Evolutionary conservation across 2,329 filamentous ascomycete genomes (phyloP), one percentile per base, ranked within the genome.

Genomic region (Xylariaceae sp.): DNA sequence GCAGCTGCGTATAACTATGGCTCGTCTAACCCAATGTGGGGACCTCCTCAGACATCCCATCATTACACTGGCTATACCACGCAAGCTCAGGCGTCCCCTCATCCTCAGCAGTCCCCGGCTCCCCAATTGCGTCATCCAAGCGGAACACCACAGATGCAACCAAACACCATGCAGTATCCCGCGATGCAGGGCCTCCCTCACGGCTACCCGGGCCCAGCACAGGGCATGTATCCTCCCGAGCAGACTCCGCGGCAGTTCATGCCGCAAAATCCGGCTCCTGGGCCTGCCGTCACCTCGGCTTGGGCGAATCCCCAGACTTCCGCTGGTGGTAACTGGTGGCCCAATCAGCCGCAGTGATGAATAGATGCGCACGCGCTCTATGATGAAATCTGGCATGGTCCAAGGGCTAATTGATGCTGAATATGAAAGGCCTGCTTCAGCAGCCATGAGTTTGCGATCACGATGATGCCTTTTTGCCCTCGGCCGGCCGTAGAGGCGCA

Each of bases 201-300:
- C 60, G 73, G 75, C 33, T 83, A 82, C 60, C 70, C 75, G 22
- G 70, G 72, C n/a, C 72, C 77, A 22, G 72, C 75, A 7, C 80
- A 82, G 58, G 75, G 74, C 45, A 79, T 85, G 60, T 84, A 83
- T 58, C 71, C 79, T 15, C 69, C 81, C 27, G 83, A 86, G 42
- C 81, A 84, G 67, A 83, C 80, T 1, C 78, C 81, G 4, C 74
- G 83, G 45, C 80, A 84, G 62, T 86, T 86, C 71, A 79, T 90
- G 81, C 82, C 86, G 61, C 75, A 83, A 68, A 71, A 78, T 67
- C 69, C 77, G 59, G 68, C 82, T 4, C 70, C 69, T 4, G 68
- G 70, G 6, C 76, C 78, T 11, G 71, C 76, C 6, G 75, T 75
- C 18, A 74, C 75, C 2, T 79, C 81, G 53, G 65, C 71, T 4